Conservation (phyloP, 2,329 filamentous ascomycete genomes). For the Pleoardoris graminearum region DNA sequence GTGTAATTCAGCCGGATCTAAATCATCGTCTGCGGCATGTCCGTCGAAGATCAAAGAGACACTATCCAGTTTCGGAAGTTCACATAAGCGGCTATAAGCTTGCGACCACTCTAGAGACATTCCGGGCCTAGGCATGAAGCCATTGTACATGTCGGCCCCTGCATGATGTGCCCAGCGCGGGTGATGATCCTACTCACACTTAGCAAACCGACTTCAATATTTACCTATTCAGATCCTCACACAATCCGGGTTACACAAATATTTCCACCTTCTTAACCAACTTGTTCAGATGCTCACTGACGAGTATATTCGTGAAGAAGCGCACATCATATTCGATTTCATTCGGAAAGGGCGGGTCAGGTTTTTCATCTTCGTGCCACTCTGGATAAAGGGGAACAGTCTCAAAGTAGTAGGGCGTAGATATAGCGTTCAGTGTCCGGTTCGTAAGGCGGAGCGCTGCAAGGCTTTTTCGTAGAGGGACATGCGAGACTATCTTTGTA, state of each 20-base stretch:
- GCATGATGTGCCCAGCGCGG: neutral
- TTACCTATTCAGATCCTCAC: constrained; percentile 4
- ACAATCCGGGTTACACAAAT: constrained; percentile 11
- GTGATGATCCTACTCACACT: neutral
- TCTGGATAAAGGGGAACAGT: neutral
- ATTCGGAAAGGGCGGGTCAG: neutral
- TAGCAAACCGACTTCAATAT: neutral
- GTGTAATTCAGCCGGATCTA: neutral
- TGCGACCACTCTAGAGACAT: neutral
- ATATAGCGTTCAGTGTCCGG: neutral
- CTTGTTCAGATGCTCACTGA: constrained; percentile 2
- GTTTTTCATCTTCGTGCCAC: neutral
- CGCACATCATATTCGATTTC: constrained; percentile 1
- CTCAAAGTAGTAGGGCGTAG: neutral
- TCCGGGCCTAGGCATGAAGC: neutral
- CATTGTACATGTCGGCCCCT: neutral
- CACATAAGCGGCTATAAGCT: neutral
- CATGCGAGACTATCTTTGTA: neutral
- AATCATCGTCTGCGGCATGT: constrained; percentile 1
- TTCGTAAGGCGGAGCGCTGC: neutral
- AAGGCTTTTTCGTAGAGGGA: neutral
- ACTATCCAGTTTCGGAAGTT: constrained; percentile 4
- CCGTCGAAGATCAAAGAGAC: constrained; percentile 11
- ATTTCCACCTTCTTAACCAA: constrained; percentile 10
- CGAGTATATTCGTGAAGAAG: constrained; percentile 8